Conservation (phyloP, 1,284 basidiomycete species). For the Ganoderma sinense region DNA sequence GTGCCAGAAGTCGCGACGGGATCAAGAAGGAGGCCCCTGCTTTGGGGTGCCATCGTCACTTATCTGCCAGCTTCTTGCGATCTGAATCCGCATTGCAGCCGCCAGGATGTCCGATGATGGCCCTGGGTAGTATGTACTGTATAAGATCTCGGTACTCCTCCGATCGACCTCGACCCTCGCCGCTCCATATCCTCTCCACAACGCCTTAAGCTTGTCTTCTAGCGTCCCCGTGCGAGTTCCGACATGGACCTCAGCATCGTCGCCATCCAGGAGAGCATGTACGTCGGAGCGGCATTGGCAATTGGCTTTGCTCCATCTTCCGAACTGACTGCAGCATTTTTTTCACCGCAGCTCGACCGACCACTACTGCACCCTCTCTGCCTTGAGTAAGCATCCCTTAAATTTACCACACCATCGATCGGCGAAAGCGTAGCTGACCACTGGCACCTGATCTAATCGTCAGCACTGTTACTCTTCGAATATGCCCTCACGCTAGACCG, state of each 20-base stretch:
- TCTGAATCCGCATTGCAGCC: slow-evolving; percentile 1
- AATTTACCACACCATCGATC: no score
- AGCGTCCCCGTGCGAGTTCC: not conserved
- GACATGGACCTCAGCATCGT: not conserved
- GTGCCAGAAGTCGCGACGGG: not conserved
- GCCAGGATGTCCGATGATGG: not conserved
- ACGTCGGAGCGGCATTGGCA: not conserved
- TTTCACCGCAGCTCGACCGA: not conserved
- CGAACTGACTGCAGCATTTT: not conserved
- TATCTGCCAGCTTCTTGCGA: not conserved
- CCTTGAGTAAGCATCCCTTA: not conserved
- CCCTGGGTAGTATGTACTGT: not conserved
- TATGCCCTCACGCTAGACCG: slow-evolving; percentile 20
- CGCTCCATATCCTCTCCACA: not conserved
- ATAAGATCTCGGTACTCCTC: not conserved
- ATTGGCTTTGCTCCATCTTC: not conserved
- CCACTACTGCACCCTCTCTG: slow-evolving; percentile 1
- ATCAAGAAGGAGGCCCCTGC: not conserved
- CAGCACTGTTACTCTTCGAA: slow-evolving; percentile 22
- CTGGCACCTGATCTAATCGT: not conserved
- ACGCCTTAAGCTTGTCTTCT: not conserved
- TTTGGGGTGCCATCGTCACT: not conserved
- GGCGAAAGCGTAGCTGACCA: not conserved
- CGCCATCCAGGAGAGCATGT: not conserved
- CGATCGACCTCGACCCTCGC: not conserved